Conservation (phyloP, 1,284 basidiomycete species). For the Polyporus tsugae region DNA sequence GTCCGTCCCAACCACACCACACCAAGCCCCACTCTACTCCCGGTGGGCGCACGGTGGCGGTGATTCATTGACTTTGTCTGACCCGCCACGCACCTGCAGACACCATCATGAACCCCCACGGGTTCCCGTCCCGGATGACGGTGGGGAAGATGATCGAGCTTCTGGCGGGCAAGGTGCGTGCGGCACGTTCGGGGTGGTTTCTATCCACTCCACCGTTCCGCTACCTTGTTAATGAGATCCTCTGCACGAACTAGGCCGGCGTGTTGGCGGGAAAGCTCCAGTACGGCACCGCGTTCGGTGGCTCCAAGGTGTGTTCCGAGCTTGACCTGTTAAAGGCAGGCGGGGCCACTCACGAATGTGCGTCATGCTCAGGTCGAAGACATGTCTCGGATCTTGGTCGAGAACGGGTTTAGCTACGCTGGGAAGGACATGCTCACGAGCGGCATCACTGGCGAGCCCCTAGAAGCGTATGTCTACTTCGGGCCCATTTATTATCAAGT, state of each 20-base stretch:
- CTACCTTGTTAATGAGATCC: conserved; percentile 18
- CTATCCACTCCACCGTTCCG: conserved; percentile 15
- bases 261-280: conserved; percentile 88
- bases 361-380: conserved; percentile 81
- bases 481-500: conserved; percentile 99
- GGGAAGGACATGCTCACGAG: conserved; percentile 99
- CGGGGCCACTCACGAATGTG: neutral
- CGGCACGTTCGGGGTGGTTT: conserved; percentile 9
- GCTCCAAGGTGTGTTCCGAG: conserved; percentile 77
- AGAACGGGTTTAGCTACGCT: conserved; percentile 95
- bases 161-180: conserved; percentile 88
- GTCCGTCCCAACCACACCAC: conserved; percentile 31
- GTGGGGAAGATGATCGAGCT: conserved; percentile 99
- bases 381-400: conserved; percentile 95
- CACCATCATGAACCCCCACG: conserved; percentile 99
- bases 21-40: neutral
- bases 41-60: conserved; percentile 18
- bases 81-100: conserved; percentile 56
- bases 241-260: conserved; percentile 67
- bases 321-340: conserved; percentile 13
- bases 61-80: conserved; percentile 25
- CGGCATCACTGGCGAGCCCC: conserved; percentile 95
- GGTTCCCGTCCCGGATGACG: conserved; percentile 99
- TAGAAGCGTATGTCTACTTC: conserved; percentile 98
- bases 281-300: conserved; percentile 97